A percentile compares a stretch with the other conserved stretches of the same genome.
Conservation (phyloP, 2,329 filamentous ascomycete genomes). For the Penicillium sp. region DNA sequence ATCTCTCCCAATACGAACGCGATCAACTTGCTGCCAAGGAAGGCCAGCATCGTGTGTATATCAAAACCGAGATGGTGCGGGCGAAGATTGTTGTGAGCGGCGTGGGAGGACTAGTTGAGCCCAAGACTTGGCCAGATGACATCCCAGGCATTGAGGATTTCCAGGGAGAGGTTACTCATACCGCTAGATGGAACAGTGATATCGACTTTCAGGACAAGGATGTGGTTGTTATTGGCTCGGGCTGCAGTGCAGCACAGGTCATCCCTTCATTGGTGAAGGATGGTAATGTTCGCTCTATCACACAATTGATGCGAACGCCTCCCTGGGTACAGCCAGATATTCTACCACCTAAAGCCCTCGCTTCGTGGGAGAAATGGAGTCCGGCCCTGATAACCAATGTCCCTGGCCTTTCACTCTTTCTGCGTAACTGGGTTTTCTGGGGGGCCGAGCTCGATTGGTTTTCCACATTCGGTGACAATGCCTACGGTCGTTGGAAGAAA, state of each 20-base stretch:
- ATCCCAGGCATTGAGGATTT: conserved; percentile 57
- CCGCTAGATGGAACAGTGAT: conserved; percentile 57
- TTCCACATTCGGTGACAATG: conserved; percentile 16
- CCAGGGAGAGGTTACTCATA: conserved; percentile 58
- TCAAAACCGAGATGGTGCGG: conserved; percentile 53
- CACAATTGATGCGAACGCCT: conserved; percentile 60
- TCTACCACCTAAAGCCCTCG: conserved; percentile 39
- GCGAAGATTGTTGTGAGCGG: conserved; percentile 57
- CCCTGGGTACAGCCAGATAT: conserved; percentile 55
- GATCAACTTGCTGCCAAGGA: conserved; percentile 44
- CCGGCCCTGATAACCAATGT: conserved; percentile 49
- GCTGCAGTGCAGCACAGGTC: conserved; percentile 60
- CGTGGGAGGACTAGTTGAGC: conserved; percentile 59
- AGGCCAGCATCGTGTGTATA: conserved; percentile 50
- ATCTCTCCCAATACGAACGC: conserved; percentile 52
- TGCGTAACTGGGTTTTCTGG: conserved; percentile 49
- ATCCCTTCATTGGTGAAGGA: conserved; percentile 53
- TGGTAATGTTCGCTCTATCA: conserved; percentile 56
- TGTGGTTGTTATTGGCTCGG: conserved; percentile 59
- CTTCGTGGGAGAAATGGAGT: conserved; percentile 50
- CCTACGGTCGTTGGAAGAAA: conserved; percentile 40
- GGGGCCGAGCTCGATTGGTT: conserved; percentile 23
- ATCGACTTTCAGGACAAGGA: conserved; percentile 57
- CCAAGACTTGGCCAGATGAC: conserved; percentile 51
- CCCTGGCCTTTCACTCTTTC: conserved; percentile 51